Evolutionary conservation across 352 stramenopile species (phyloP), one percentile per base, ranked within the genome.

Genomic region (Thraustochytrium striatum): DNA sequence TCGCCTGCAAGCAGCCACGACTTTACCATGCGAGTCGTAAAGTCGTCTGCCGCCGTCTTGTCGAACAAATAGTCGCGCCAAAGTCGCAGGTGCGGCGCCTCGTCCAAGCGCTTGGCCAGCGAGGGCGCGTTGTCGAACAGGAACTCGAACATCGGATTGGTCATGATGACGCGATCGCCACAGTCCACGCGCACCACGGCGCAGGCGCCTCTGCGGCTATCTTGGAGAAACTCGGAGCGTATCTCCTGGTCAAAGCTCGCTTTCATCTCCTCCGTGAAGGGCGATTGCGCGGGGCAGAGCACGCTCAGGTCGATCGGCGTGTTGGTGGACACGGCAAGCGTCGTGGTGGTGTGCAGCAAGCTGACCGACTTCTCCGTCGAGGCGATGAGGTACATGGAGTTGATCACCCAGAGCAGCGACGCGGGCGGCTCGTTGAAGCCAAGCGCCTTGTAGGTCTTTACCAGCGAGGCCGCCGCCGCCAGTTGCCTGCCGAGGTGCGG

Each of bases 341-440:
- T 75, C 2, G 65, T 38, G 19, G 44, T 68, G 16, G 65, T 75
- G 47, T 75, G 65, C 28, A 75, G 41, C 39, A 75, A 16, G 32
- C 65, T 43, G 32, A 75, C 39, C 30, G 65, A 75, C 65, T 75
- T 75, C 68, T 75, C 65, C 3, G 52, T 75, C 21, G 52, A 28
- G 65, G 65, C 65, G 30, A 75, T 30, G n/a, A 75, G 65, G 8
- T 62, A 75, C 41, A 75, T 30, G 19, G 52, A 38, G 52, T 75
- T 75, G 39, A 75, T 38, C 19, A 61, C 68, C 41, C 41, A 75
- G 44, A 30, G 44, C 21, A 75, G 11, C 50, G 65, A 58, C 19
- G 65, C 0, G 19, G 65, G 65, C 8, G 65, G 65, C 28, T 72
- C 36, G 44, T 16, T 19, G 44, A 75, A 43, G n/a, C 65, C 65